Conservation (phyloP, 176 grass and related monocot genomes). For the Coix lacrymajobi region DNA sequence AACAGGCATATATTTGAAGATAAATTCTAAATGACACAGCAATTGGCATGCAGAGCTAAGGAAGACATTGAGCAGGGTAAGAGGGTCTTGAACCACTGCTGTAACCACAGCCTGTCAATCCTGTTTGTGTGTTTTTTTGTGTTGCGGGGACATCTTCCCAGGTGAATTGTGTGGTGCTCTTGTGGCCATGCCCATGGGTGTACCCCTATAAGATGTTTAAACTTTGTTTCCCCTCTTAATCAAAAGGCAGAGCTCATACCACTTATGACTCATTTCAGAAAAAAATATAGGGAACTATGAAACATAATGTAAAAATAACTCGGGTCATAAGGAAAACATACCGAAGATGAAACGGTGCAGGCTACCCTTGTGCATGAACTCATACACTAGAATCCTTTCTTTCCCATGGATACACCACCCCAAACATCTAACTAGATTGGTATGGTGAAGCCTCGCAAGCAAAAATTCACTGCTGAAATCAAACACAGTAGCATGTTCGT, state of each 20-base stretch:
- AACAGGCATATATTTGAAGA: not conserved
- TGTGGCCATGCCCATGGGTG: not conserved
- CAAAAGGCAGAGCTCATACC: not conserved
- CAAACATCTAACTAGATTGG: slow-evolving; percentile 21
- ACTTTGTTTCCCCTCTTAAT: not conserved
- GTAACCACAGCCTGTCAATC: not conserved
- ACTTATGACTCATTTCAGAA: not conserved
- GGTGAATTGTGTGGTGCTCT: not conserved
- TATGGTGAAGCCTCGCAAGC: slow-evolving; percentile 31
- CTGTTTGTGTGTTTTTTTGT: not conserved
- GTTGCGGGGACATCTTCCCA: not conserved
- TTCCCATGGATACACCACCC: slow-evolving; percentile 39
- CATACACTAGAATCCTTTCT: slow-evolving; percentile 34
- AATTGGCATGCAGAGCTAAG: not conserved
- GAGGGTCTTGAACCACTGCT: not conserved
- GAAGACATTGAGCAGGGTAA: not conserved
- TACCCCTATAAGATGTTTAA: not conserved
- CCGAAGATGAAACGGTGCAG: slow-evolving; percentile 8
- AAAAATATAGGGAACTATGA: not conserved
- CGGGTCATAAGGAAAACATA: not conserved
- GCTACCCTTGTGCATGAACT: slow-evolving; percentile 1
- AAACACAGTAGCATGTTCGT: slow-evolving; percentile 18
- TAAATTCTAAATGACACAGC: not conserved
- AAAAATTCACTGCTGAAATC: slow-evolving; percentile 29
- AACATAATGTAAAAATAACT: not conserved